These are phyloP conservation scores for Tricholoma terreum DNA, from an alignment of 768 basidiomycete genomes.

Conservation along the genomic window DNA sequence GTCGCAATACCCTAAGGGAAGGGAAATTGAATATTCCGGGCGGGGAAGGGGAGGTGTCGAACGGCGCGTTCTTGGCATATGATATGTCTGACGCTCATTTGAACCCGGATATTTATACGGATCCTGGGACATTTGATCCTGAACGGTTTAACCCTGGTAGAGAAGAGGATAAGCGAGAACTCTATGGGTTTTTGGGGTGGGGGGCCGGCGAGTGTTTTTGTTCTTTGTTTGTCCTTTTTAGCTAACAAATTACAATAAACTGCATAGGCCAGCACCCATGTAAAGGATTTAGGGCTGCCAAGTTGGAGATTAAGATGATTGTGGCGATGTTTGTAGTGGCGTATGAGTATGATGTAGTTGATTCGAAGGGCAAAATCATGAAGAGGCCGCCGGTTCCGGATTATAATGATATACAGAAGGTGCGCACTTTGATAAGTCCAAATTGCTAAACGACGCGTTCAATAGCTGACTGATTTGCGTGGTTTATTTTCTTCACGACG, in stretches of 20 bases:
- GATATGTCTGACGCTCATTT: slow-evolving; percentile 29
- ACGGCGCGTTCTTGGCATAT: slow-evolving; percentile 34
- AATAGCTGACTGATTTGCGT: slow-evolving; percentile 7
- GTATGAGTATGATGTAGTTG: slow-evolving; percentile 33
- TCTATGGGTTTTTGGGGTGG: slow-evolving; percentile 35
- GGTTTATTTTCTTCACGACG: slow-evolving; percentile 9
- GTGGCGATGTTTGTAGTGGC: slow-evolving; percentile 30
- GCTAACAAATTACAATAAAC: neutral
- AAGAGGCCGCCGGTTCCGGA: slow-evolving; percentile 25
- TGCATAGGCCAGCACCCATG: slow-evolving; percentile 29
- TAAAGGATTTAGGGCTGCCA: slow-evolving; percentile 35
- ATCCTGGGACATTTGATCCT: slow-evolving; percentile 33
- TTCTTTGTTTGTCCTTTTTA: neutral
- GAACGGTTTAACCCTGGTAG: slow-evolving; percentile 24
- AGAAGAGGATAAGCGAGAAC: slow-evolving; percentile 31
- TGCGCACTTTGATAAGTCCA: slow-evolving; percentile 6
- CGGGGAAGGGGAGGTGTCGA: slow-evolving; percentile 21
- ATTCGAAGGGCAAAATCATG: slow-evolving; percentile 23
- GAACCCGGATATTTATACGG: slow-evolving; percentile 32
- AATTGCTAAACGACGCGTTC: neutral
- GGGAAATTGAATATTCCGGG: slow-evolving; percentile 21
- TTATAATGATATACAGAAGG: slow-evolving; percentile 33
- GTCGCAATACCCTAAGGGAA: slow-evolving; percentile 26
- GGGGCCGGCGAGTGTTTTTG: slow-evolving; percentile 30
- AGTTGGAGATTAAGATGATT: slow-evolving; percentile 37